Evolutionary conservation across 2,329 filamentous ascomycete genomes (phyloP).

Genomic region (Stachybotrys echinatus): DNA sequence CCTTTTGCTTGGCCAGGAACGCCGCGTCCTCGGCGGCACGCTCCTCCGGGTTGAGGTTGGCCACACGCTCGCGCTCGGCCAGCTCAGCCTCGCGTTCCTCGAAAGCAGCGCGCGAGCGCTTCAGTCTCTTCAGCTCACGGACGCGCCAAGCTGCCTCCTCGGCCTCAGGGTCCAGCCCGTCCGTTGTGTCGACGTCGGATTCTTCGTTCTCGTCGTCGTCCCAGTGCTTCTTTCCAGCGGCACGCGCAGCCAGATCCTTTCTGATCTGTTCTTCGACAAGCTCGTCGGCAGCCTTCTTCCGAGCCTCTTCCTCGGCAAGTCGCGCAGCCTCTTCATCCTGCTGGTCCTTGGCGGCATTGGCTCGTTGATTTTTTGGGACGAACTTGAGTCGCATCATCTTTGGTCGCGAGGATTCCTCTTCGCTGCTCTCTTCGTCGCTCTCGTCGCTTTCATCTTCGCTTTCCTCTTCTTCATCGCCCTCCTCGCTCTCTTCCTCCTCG

Average conservation of each 20-base stretch:
- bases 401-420: slow-evolving; percentile 51
- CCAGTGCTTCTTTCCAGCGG: slow-evolving; percentile 78
- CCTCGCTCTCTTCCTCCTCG: slow-evolving; percentile 41
- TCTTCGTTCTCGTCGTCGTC: slow-evolving; percentile 69
- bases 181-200: slow-evolving; percentile 81
- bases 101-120: slow-evolving; percentile 79
- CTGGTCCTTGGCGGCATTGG: slow-evolving; percentile 19
- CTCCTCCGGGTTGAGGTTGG: slow-evolving; percentile 82
- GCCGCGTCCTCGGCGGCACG: slow-evolving; percentile 78
- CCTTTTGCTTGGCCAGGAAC: slow-evolving; percentile 70
- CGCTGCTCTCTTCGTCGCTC: slow-evolving; percentile 40
- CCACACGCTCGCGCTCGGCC: slow-evolving; percentile 82
- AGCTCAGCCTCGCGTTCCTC: slow-evolving; percentile 78
- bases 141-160: slow-evolving; percentile 93
- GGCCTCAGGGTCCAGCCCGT: slow-evolving; percentile 78
- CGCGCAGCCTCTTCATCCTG: slow-evolving; percentile 28
- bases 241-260: slow-evolving; percentile 70
- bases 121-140: slow-evolving; percentile 82
- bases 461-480: slow-evolving; percentile 17
- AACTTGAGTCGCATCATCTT: slow-evolving; percentile 61
- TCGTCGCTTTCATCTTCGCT: slow-evolving; percentile 30
- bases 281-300: slow-evolving; percentile 67
- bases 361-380: slow-evolving; percentile 53
- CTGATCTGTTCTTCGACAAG: slow-evolving; percentile 86
- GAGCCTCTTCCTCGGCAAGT: slow-evolving; percentile 52